Evolutionary conservation across 2,329 filamentous ascomycete genomes (phyloP).

Genomic region (Venturia pyrina): DNA sequence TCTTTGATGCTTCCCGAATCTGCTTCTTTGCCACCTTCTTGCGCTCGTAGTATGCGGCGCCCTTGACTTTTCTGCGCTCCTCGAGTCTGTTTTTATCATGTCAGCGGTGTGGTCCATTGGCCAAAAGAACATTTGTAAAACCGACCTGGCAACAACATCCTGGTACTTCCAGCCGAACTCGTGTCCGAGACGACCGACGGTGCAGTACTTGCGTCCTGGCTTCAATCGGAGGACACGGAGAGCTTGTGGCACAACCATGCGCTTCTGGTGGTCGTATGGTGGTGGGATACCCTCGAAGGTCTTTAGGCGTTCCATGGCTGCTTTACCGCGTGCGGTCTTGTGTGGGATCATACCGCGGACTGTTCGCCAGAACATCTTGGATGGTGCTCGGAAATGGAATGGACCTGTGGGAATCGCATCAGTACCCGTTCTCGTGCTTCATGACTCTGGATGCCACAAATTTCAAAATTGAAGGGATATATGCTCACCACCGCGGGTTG

Average conservation of each 20-base stretch:
- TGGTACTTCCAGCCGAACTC: slow-evolving; percentile 99
- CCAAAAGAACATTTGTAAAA: slow-evolving; percentile 22
- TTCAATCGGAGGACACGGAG: slow-evolving; percentile 92
- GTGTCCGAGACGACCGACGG: slow-evolving; percentile 91
- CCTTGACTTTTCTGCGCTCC: slow-evolving; percentile 99
- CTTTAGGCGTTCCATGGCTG: slow-evolving; percentile 97
- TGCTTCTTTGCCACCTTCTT: slow-evolving; percentile 95
- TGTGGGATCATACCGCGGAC: slow-evolving; percentile 99
- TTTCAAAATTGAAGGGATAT: slow-evolving; percentile 31
- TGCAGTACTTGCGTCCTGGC: slow-evolving; percentile 99
- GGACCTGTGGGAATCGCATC: slow-evolving; percentile 52
- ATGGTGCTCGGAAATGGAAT: slow-evolving; percentile 99
- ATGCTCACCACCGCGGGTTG: slow-evolving; percentile 78
- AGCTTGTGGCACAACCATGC: slow-evolving; percentile 97
- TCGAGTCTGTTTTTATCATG: slow-evolving; percentile 59
- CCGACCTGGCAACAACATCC: slow-evolving; percentile 95
- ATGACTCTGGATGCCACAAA: slow-evolving; percentile 8
- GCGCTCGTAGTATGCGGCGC: slow-evolving; percentile 98
- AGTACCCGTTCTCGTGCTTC: slow-evolving; percentile 17
- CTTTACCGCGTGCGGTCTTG: slow-evolving; percentile 97
- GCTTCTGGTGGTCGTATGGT: slow-evolving; percentile 99
- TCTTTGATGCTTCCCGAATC: slow-evolving; percentile 87
- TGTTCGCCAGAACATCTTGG: slow-evolving; percentile 99
- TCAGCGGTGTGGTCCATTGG: slow-evolving; percentile 16
- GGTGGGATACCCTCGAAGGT: slow-evolving; percentile 98